Evolutionary conservation across 768 basidiomycete species (phyloP).

Genomic region (Dacryopinax primogenitus): DNA sequence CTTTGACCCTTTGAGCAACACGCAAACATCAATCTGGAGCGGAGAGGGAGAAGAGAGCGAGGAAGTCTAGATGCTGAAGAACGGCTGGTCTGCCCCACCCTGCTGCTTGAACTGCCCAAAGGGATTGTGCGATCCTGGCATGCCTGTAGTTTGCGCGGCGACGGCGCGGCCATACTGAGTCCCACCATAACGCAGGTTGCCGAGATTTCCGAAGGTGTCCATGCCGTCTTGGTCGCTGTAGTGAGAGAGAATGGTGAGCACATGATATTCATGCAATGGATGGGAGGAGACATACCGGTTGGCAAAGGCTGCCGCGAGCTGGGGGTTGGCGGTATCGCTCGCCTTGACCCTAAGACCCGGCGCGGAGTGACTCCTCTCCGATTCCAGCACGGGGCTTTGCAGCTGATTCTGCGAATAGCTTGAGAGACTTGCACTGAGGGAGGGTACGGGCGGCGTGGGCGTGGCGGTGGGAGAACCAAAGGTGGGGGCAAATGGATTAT

Average conservation of each 20-base stretch:
- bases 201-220: conserved; percentile 92
- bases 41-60: too few relatives aligned
- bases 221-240: conserved; percentile 60
- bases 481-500: conserved; percentile 80
- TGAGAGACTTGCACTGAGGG: conserved; percentile 18
- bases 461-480: conserved; percentile 18
- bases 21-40: too few relatives aligned
- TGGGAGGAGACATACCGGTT: conserved; percentile 34
- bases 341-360: conserved; percentile 29
- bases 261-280: background rate
- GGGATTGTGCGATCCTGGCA: conserved; percentile 22
- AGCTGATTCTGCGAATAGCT: too few relatives aligned
- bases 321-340: conserved; percentile 55
- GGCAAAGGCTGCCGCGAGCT: conserved; percentile 71
- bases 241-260: too few relatives aligned
- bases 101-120: conserved; percentile 39
- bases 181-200: conserved; percentile 47
- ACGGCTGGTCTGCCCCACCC: conserved; percentile 48
- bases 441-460: conserved; percentile 20
- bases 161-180: conserved; percentile 7
- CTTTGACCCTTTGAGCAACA: too few relatives aligned
- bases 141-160: conserved; percentile 11
- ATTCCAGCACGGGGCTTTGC: conserved; percentile 31
- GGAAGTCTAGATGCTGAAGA: conserved; percentile 51
- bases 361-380: conserved; percentile 19